Conservation (phyloP, 176 grass and related monocot species). For the Echinochloa phyllopogon region DNA sequence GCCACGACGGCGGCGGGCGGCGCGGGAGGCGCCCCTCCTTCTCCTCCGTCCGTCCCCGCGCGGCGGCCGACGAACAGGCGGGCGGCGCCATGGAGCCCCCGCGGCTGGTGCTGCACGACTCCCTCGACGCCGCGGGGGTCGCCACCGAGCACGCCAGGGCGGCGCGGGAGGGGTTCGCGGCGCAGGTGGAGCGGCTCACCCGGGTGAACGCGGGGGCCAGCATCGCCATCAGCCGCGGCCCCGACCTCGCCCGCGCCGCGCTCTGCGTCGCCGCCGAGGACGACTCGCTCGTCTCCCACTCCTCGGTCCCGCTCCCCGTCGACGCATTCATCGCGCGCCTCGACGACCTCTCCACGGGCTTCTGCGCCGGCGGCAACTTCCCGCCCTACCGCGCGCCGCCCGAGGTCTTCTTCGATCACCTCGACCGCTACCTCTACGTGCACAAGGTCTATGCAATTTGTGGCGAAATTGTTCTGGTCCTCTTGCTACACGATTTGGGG, state of each 20-base stretch:
- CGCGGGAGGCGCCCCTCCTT: too few relatives aligned
- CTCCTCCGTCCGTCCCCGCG: slow-evolving; percentile 22
- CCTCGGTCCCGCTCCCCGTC: slow-evolving; percentile 81
- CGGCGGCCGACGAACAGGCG: not conserved
- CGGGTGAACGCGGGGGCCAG: slow-evolving; percentile 55
- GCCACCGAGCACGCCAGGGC: slow-evolving; percentile 64
- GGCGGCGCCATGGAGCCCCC: not conserved
- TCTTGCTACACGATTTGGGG: not conserved
- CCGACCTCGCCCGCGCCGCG: slow-evolving; percentile 74
- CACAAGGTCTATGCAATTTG: not conserved
- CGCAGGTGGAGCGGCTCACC: slow-evolving; percentile 63
- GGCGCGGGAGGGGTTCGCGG: slow-evolving; percentile 68
- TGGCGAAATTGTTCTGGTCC: not conserved
- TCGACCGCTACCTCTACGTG: slow-evolving; percentile 83
- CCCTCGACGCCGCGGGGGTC: slow-evolving; percentile 61
- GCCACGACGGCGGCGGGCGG: too few relatives aligned
- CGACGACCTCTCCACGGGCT: slow-evolving; percentile 70
- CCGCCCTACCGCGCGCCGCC: slow-evolving; percentile 58
- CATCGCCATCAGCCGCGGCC: slow-evolving; percentile 67
- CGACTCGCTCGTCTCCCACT: slow-evolving; percentile 88
- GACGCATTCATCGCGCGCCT: slow-evolving; percentile 74
- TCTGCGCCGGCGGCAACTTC: slow-evolving; percentile 65
- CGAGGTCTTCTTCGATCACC: slow-evolving; percentile 67
- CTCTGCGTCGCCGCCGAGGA: slow-evolving; percentile 82
- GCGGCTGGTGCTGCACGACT: slow-evolving; percentile 76